Base-by-base conservation (phyloP, 2,329 filamentous ascomycete genomes). In the Paecilomyces sp. region DNA sequence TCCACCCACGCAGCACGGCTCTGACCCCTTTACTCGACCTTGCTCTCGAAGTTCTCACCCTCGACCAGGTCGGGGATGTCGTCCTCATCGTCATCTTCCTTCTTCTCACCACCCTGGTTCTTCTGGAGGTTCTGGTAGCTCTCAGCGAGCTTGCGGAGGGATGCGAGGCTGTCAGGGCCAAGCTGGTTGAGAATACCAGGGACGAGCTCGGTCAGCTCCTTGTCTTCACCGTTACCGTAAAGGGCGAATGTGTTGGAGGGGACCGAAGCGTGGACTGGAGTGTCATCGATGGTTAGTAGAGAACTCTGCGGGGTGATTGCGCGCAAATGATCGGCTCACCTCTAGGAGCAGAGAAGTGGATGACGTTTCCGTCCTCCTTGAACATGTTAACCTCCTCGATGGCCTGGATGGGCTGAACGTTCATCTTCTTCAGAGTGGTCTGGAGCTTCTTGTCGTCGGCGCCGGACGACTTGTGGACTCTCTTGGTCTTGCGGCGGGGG, bases 341-440 rank as follows among this genome's bases (percentile, higher is more conserved):
- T 85, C 97, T 97, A 71, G 94, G 94, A 74, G 91, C 91, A 72
- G 91, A 89, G 79, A 99, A 99, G 87, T 99, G 94, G 76, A 99
- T 97, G 79, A 99, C 94, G 80, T 99, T 99, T 80, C 94, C 94
- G 78, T 99, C 94, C 77, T 90, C 89, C 90, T 99, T 99, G 89
- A 99, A 99, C 94, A 99, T 99, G 89, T 99, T 99, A 79, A 99
- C 94, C 85, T 99, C 94, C 88, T 99, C 94, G 73, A 99, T 99
- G 68, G 90, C 91, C 84, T 96, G 92, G 81, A 99, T 97, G 74
- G 94, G 94, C 87, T 99, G 94, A 62, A 96, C 93, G 82, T 97
- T 97, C 79, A 99, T 88, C 89, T 99, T 99, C 90, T 99, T 99
- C 69, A 99, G 86, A 64, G 91, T 83, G 64, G 88, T 87, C 84